Percentiles rank a stretch among this genome's conserved stretches.
phyloP scores from a whole-genome alignment of 176 grass and related monocot species.

The Urochloa ruziziensis region DNA sequence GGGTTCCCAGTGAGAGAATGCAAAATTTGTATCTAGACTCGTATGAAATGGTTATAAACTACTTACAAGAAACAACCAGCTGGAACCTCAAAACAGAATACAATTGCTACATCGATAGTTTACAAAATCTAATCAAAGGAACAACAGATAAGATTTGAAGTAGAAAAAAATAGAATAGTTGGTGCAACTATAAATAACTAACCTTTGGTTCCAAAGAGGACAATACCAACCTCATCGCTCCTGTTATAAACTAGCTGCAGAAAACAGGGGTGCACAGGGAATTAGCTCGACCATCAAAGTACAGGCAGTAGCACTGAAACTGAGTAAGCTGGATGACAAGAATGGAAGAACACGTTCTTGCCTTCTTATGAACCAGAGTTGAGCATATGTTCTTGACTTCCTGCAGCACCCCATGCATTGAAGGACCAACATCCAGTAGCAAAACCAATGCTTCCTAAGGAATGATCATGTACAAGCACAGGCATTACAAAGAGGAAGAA shows the following conservation, averaged over 20 bases:
- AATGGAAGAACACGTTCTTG: slow-evolving; percentile 14
- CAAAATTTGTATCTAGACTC: background rate
- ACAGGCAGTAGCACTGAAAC: background rate
- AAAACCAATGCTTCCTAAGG: slow-evolving; percentile 73
- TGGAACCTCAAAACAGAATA: background rate
- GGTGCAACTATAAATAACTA: background rate
- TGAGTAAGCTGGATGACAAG: background rate
- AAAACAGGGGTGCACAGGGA: background rate
- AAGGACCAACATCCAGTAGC: slow-evolving; percentile 83
- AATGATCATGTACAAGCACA: background rate
- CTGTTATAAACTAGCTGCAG: slow-evolving; percentile 71
- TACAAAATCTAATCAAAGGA: background rate
- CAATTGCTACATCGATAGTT: background rate
- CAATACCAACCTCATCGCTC: slow-evolving; percentile 65
- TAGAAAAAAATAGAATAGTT: background rate
- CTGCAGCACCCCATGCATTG: slow-evolving; percentile 76
- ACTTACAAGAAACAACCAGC: background rate
- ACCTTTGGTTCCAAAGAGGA: slow-evolving; percentile 90
- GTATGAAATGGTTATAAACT: background rate
- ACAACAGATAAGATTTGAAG: background rate
- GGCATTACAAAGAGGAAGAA: background rate
- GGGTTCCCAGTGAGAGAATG: background rate
- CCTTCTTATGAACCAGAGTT: slow-evolving; percentile 85
- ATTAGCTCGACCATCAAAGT: slow-evolving; percentile 1
- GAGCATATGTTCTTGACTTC: slow-evolving; percentile 71